phyloP scores from a whole-genome alignment of 1,284 basidiomycete species.

The Schizophyllum commune region DNA sequence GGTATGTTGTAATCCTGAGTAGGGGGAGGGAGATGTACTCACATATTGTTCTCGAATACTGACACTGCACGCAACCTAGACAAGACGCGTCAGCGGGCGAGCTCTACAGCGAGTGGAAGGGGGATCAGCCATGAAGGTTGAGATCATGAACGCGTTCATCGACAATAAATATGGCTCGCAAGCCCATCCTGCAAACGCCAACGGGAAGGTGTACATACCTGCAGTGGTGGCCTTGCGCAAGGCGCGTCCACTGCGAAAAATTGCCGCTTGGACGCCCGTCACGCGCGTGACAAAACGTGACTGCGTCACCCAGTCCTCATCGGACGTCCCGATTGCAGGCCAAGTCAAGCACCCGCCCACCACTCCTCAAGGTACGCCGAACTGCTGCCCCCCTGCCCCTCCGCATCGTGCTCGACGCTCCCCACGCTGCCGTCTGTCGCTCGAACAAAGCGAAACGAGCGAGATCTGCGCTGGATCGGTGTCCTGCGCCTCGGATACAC shows the following conservation, averaged over 20 bases:
- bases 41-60: neutral
- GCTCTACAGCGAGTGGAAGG: neutral
- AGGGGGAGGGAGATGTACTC: conserved; percentile 2
- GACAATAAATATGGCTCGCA: conserved; percentile 62
- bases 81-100: neutral
- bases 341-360: neutral
- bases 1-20: conserved; percentile 14
- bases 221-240: neutral
- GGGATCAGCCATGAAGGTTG: conserved; percentile 27
- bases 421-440: neutral
- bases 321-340: neutral
- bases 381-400: neutral
- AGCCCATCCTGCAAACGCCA: conserved; percentile 38
- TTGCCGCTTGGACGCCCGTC: neutral
- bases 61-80: neutral
- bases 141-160: conserved; percentile 48
- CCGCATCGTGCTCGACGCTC: neutral
- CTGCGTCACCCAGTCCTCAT: neutral
- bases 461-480: neutral
- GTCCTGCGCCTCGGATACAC: neutral
- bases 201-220: neutral
- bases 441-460: neutral
- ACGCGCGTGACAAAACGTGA: neutral
- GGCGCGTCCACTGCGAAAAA: neutral
- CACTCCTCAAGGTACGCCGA: neutral